Percentiles rank a stretch among this genome's conserved stretches.
Conservation (phyloP, 176 grass and related monocot species). For the Eragrostis curvula region DNA sequence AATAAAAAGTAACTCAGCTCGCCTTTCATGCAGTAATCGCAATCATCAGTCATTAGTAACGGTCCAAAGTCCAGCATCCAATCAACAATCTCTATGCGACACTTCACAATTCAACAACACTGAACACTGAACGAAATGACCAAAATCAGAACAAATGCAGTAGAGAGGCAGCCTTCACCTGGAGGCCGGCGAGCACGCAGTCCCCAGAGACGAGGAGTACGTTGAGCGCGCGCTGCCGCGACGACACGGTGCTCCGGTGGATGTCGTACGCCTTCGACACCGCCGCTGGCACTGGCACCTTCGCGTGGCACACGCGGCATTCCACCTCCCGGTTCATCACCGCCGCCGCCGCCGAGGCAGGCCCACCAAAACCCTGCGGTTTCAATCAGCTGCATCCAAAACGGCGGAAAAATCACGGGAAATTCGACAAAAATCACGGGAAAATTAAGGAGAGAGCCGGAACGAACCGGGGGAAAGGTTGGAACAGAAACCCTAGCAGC, state of each 20-base stretch:
- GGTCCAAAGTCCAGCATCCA: neutral
- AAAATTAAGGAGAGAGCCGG: conserved; percentile 20
- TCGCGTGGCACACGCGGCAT: conserved; percentile 82
- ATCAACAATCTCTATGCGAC: neutral
- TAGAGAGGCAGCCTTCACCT: conserved; percentile 55
- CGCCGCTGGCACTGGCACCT: conserved; percentile 49
- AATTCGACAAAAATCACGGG: conserved; percentile 16
- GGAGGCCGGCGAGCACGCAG: conserved; percentile 85
- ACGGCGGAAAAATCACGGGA: conserved; percentile 5
- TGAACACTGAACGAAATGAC: conserved; percentile 1
- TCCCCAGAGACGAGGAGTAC: conserved; percentile 81
- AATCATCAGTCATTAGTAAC: neutral
- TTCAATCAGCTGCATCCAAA: conserved; percentile 25
- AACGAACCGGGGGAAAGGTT: conserved; percentile 13
- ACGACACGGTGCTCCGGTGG: conserved; percentile 65
- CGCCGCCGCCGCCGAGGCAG: neutral
- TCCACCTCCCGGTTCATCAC: conserved; percentile 71
- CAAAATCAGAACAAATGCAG: conserved; percentile 27
- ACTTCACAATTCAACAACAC: neutral
- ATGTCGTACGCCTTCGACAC: conserved; percentile 87
- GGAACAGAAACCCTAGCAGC: conserved; percentile 41
- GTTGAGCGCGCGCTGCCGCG: conserved; percentile 76
- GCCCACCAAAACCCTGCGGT: conserved; percentile 16
- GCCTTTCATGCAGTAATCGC: neutral
- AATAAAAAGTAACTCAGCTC: conserved; percentile 1